A percentile compares a stretch with the other conserved stretches of the same genome.
These are phyloP conservation scores for Cryptosporidium viatorum DNA, from an alignment of 169 alveolate genomes.

Conservation along the genomic window DNA sequence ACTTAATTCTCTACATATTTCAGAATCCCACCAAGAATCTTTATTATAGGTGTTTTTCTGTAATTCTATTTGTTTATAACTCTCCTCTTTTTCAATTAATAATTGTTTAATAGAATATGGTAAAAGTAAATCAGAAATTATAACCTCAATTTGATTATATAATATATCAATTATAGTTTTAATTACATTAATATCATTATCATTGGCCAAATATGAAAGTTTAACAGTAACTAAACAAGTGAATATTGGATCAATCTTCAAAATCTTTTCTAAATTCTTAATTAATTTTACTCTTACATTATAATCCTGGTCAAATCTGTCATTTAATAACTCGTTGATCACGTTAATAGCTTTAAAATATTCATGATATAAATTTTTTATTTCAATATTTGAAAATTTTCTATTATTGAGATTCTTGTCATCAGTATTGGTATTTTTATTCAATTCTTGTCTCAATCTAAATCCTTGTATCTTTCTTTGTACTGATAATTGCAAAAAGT, in stretches of 20 bases:
- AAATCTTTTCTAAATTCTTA: constrained; percentile 39
- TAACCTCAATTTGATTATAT: constrained; percentile 39
- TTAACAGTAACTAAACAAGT: constrained; percentile 17
- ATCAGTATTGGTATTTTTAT: background rate
- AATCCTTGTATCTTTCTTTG: constrained; percentile 48
- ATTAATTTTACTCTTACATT: constrained; percentile 10
- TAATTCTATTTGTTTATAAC: background rate
- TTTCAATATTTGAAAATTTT: constrained; percentile 8
- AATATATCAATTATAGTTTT: constrained; percentile 37
- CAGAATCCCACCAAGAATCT: constrained; percentile 67
- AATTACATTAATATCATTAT: constrained; percentile 35
- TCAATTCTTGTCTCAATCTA: background rate
- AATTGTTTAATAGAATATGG: constrained; percentile 51
- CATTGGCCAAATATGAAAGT: constrained; percentile 7
- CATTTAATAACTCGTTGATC: constrained; percentile 17
- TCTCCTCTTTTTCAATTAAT: constrained; percentile 23
- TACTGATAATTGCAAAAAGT: constrained; percentile 34
- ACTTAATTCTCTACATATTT: constrained; percentile 2
- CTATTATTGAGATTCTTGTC: background rate
- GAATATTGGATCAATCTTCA: constrained; percentile 35
- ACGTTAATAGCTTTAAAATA: constrained; percentile 28
- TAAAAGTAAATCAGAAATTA: constrained; percentile 36
- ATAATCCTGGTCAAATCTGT: constrained; percentile 44
- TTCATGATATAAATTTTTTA: constrained; percentile 12
- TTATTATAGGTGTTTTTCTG: background rate